Base-by-base conservation (phyloP, 2,329 filamentous ascomycete species). In the Rutstroemia sp. region DNA sequence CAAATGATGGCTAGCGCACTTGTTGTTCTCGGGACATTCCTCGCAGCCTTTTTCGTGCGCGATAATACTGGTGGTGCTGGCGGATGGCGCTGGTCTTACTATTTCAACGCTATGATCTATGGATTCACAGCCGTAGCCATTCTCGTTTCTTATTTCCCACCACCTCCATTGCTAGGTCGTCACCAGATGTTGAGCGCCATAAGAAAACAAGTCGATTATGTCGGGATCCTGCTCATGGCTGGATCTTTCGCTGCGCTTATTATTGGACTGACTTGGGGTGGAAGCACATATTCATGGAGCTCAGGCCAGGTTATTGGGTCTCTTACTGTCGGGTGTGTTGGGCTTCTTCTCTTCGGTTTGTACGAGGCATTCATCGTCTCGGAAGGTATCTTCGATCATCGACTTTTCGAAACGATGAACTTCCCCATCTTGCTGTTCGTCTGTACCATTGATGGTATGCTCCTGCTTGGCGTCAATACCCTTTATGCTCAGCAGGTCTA, bases 241-340 rank as follows among this genome's bases (percentile, higher is more conserved):
- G 58, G 49, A 16, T 58, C 58, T 0, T 57, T 63, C 30, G 58
- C 56, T 9, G 54, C 52, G 2, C 49, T 61, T 4, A 51, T 63
- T 19, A 48, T 61, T 14, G 56, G 78, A 0, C 60, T 82, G 37
- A 80, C 79, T 2, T 83, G 80, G 79, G 81, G 79, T 23, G 82
- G 81, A 1, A 75, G 74, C 23, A 74, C 80, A 51, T 80, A 81
- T 60, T 62, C 74, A 0, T 85, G 82, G 82, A 67, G 73, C 2
- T 81, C 78, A 0, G 66, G 71, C 0, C 75, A 79, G 58, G 78
- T 83, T 14, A 74, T 84, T 50, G 72, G 72, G 0, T 78, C 79
- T 0, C 62, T 85, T 1, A 69, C 78, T 0, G 63, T 80, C 4
- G 82, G 82, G 1, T 54, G 58, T 41, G n/a, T 62, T 21, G 55